These are phyloP conservation scores for Blastobotrys capitulatus DNA, from an alignment of 1,139 yeast species.

Conservation along the genomic window DNA sequence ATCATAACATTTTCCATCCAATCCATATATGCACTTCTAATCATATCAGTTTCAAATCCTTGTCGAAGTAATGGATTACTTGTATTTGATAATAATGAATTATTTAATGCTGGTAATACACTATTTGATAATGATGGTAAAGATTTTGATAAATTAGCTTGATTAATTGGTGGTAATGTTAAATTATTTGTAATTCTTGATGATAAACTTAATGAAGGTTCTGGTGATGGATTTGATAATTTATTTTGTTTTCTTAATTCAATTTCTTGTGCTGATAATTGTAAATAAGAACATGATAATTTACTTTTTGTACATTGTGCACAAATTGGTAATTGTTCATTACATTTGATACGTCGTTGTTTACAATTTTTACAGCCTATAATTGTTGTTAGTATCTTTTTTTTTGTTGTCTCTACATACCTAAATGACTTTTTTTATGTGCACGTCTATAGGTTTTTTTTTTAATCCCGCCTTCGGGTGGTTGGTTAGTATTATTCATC, in stretches of 20 bases:
- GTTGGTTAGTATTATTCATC: background rate
- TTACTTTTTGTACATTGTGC: constrained; percentile 57
- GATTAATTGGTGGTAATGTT: constrained; percentile 1
- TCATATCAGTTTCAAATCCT: constrained; percentile 32
- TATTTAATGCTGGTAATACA: constrained; percentile 13
- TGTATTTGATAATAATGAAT: constrained; percentile 3
- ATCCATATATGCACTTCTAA: constrained; percentile 26
- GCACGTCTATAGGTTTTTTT: constrained; percentile 39
- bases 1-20: constrained; percentile 27
- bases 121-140: constrained; percentile 12
- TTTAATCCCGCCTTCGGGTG: background rate
- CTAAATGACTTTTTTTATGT: constrained; percentile 56
- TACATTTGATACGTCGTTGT: constrained; percentile 61
- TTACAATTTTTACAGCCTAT: constrained; percentile 61
- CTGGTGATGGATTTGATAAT: background rate
- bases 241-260: constrained; percentile 12
- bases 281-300: constrained; percentile 27
- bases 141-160: background rate
- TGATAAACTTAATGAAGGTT: background rate
- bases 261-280: constrained; percentile 25
- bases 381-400: background rate
- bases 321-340: constrained; percentile 58
- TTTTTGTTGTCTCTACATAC: constrained; percentile 15
- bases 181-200: background rate
- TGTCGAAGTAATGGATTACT: constrained; percentile 20